Conservation (phyloP, 176 grass and related monocot species). For the Oryza rufipogon region DNA sequence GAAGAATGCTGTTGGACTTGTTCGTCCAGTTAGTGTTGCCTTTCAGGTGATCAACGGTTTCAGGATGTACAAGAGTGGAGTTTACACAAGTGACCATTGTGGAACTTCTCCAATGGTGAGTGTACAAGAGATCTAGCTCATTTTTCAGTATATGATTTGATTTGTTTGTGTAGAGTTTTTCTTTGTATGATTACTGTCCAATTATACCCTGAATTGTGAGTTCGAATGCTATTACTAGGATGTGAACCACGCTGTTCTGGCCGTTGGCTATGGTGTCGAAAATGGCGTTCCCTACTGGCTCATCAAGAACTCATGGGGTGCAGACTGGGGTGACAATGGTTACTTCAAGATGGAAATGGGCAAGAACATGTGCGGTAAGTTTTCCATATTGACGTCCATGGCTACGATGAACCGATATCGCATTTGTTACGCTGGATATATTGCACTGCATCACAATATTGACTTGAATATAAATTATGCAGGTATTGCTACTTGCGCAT, state of each 20-base stretch:
- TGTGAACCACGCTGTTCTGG: constrained; percentile 97
- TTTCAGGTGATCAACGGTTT: constrained; percentile 73
- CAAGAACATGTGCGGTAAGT: constrained; percentile 99
- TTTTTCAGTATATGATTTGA: neutral
- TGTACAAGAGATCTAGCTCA: neutral
- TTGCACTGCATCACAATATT: neutral
- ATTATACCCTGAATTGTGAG: constrained; percentile 8
- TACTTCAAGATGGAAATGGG: constrained; percentile 99
- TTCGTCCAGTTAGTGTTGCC: constrained; percentile 97
- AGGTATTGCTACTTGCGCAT: constrained; percentile 84
- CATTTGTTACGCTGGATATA: neutral
- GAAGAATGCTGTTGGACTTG: constrained; percentile 86
- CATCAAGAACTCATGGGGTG: constrained; percentile 98
- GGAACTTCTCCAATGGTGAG: constrained; percentile 75
- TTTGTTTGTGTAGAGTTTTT: neutral
- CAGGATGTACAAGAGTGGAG: constrained; percentile 81
- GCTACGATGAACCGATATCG: neutral
- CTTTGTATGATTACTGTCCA: neutral
- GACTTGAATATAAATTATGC: constrained; percentile 37
- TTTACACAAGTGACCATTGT: constrained; percentile 79
- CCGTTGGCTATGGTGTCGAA: constrained; percentile 94
- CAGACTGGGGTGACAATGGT: constrained; percentile 76
- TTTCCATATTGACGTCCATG: neutral
- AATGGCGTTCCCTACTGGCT: constrained; percentile 82
- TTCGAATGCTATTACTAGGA: constrained; percentile 55